These are phyloP conservation scores for Coemansia sp. DNA, from an alignment of 192 early-diverging fungal species.

Conservation along the genomic window DNA sequence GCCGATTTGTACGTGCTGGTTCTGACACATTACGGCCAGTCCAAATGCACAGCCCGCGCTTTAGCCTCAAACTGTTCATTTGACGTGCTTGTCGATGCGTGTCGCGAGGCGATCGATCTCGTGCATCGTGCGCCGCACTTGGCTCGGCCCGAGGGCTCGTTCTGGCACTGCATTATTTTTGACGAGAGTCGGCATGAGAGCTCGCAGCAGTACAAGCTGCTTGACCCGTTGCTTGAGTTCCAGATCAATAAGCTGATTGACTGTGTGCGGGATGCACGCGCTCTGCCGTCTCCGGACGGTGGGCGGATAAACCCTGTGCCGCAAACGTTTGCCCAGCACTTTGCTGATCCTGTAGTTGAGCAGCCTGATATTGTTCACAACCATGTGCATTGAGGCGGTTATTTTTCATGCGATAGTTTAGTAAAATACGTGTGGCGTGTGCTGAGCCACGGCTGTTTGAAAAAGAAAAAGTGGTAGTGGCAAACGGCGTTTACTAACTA, in stretches of 20 bases:
- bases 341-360: no score
- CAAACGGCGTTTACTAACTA: no score
- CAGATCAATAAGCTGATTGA: conserved; percentile 47
- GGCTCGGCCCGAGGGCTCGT: conserved; percentile 13
- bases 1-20: conserved; percentile 38
- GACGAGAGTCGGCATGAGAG: conserved; percentile 38
- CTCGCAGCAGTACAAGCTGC: conserved; percentile 52
- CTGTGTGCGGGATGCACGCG: conserved; percentile 23
- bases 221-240: conserved; percentile 48
- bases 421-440: no score
- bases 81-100: conserved; percentile 2
- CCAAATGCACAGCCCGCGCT: not conserved
- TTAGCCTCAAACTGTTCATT: conserved; percentile 1
- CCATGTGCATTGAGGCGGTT: no score
- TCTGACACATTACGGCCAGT: conserved; percentile 29
- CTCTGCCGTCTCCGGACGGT: conserved; percentile 3
- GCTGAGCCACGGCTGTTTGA: no score
- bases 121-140: not conserved
- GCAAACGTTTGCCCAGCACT: no score
- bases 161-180: conserved; percentile 44
- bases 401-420: no score
- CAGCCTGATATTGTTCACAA: no score
- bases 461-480: no score
- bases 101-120: not conserved
- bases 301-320: no score